Percentiles rank a stretch among this genome's conserved stretches.
phyloP scores from a whole-genome alignment of 768 basidiomycete species.

The Pluteus cervinus region DNA sequence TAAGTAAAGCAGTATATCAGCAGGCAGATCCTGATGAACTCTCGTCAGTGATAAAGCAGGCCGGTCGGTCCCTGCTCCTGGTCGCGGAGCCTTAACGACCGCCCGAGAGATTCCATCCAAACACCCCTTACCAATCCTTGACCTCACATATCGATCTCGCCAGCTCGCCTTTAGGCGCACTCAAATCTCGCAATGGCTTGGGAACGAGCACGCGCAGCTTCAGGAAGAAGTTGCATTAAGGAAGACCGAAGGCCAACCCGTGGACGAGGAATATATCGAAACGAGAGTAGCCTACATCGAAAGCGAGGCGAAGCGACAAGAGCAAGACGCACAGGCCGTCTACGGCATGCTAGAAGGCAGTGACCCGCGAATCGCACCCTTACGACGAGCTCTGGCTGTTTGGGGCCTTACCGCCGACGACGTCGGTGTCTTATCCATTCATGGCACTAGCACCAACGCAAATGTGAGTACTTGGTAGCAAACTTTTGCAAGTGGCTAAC shows the following conservation, averaged over 20 bases:
- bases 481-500: slow-evolving; percentile 7
- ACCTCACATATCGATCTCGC: slow-evolving; percentile 83
- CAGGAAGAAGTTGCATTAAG: slow-evolving; percentile 68
- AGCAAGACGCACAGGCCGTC: slow-evolving; percentile 86
- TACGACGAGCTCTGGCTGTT: slow-evolving; percentile 93
- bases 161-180: slow-evolving; percentile 93
- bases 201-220: slow-evolving; percentile 81
- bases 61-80: slow-evolving; percentile 95
- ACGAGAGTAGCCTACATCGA: slow-evolving; percentile 81
- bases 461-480: slow-evolving; percentile 43
- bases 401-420: slow-evolving; percentile 96
- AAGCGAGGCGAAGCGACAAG: slow-evolving; percentile 84
- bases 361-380: slow-evolving; percentile 81
- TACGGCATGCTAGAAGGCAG: slow-evolving; percentile 94
- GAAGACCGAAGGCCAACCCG: slow-evolving; percentile 42
- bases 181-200: slow-evolving; percentile 93
- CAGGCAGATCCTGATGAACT: no score
- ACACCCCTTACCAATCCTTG: slow-evolving; percentile 73
- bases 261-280: slow-evolving; percentile 67
- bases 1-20: slow-evolving; percentile 42
- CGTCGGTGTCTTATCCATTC: slow-evolving; percentile 84
- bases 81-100: slow-evolving; percentile 84
- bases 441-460: slow-evolving; percentile 83
- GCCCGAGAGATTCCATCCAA: slow-evolving; percentile 82
- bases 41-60: slow-evolving; percentile 88